phyloP scores from a whole-genome alignment of 2,329 filamentous ascomycete species.

The Zasmidium citrigriseum region DNA sequence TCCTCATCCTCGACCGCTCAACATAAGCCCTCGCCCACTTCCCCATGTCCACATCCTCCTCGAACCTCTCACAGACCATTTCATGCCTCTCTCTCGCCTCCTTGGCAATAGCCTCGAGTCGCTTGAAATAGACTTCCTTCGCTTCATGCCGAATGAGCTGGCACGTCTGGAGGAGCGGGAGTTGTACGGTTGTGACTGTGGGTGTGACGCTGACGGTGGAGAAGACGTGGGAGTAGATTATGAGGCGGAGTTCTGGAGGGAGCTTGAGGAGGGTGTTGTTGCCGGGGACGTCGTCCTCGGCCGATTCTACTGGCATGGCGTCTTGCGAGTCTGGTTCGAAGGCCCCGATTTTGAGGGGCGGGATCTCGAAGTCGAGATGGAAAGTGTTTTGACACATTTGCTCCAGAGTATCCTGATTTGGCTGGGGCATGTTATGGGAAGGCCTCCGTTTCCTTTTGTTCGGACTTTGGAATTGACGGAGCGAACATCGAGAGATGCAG shows the following conservation, averaged over 20 bases:
- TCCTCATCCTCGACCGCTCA: not conserved
- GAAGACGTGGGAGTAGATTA: constrained; percentile 15
- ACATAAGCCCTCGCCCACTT: not conserved
- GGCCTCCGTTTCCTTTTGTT: no score
- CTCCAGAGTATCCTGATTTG: no score
- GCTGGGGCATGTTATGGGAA: no score
- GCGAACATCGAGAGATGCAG: no score
- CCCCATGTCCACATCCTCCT: not conserved
- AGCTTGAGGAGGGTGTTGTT: constrained; percentile 24
- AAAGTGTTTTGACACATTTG: not conserved
- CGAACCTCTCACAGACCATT: not conserved
- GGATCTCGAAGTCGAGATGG: not conserved
- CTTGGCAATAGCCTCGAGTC: not conserved
- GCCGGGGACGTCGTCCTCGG: constrained; percentile 7
- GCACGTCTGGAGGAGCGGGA: not conserved
- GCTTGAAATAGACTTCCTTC: not conserved
- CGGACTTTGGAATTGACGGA: no score
- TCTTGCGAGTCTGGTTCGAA: not conserved
- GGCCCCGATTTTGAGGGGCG: not conserved
- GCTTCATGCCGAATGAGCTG: constrained; percentile 7
- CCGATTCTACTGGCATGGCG: not conserved
- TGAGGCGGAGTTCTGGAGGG: constrained; percentile 16
- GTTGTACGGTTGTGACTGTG: not conserved
- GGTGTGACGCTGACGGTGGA: not conserved
- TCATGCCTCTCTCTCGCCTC: not conserved